Conservation (phyloP, 1,284 basidiomycete species). For the Leccinum fallax region DNA sequence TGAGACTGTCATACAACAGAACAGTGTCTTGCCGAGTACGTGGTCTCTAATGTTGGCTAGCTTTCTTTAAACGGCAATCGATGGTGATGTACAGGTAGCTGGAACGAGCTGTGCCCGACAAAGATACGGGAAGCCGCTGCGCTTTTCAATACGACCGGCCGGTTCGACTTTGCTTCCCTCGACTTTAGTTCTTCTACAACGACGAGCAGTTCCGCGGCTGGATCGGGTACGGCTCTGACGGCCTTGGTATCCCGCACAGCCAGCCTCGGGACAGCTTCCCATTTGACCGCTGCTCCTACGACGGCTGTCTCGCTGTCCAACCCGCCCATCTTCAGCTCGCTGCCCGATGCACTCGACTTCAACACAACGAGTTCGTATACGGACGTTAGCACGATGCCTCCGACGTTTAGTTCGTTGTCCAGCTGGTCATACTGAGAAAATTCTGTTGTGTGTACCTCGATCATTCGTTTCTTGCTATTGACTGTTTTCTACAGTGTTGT, state of each 20-base stretch:
- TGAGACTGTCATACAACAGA: slow-evolving; percentile 22
- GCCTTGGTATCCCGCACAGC: not conserved
- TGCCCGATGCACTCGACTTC: slow-evolving; percentile 1
- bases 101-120: slow-evolving; percentile 24
- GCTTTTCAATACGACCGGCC: slow-evolving; percentile 19
- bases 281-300: not conserved
- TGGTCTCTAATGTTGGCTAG: not conserved
- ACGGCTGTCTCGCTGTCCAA: not conserved
- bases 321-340: slow-evolving; percentile 1
- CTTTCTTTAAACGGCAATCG: not conserved
- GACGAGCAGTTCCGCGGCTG: not conserved
- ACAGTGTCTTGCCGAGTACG: slow-evolving; percentile 23
- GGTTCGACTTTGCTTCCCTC: slow-evolving; percentile 21
- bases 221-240: not conserved
- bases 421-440: not conserved
- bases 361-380: slow-evolving; percentile 8
- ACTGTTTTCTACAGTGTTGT: not conserved
- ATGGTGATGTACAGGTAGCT: slow-evolving; percentile 13
- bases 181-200: slow-evolving; percentile 3
- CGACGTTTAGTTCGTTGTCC: slow-evolving; percentile 16
- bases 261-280: not conserved
- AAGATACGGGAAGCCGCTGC: slow-evolving; percentile 18
- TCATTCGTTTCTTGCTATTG: not conserved
- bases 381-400: slow-evolving; percentile 21
- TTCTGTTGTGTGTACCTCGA: slow-evolving; percentile 3